A percentile compares a stretch with the other conserved stretches of the same genome.
Evolutionary conservation across 2,329 filamentous ascomycete genomes (phyloP).

Genomic region (Botrytis squamosa): DNA sequence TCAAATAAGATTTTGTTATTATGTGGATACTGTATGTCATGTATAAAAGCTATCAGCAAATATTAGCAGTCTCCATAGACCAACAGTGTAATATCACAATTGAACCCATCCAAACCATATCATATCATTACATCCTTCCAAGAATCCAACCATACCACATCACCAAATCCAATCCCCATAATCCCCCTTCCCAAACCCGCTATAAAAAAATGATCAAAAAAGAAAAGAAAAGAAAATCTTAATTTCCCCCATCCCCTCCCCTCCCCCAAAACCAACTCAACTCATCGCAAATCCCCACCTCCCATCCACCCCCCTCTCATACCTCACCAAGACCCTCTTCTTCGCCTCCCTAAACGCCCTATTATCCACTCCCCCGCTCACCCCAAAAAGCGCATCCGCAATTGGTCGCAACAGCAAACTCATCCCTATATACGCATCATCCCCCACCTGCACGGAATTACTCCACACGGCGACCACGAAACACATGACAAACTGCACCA

Average conservation of each 20-base stretch:
- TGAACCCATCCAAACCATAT: too few species aligned
- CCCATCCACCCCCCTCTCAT: conserved; percentile 31
- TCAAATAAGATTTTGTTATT: not conserved
- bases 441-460: conserved; percentile 35
- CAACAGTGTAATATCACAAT: not conserved
- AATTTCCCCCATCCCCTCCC: too few species aligned
- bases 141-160: not conserved
- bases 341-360: conserved; percentile 31
- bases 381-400: conserved; percentile 34
- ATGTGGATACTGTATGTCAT: not conserved
- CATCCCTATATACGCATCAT: conserved; percentile 33
- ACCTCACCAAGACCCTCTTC: conserved; percentile 30
- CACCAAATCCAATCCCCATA: too few species aligned
- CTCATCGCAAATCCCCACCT: conserved; percentile 30
- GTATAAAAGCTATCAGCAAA: not conserved
- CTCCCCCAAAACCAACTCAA: not conserved
- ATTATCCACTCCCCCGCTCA: conserved; percentile 30
- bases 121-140: not conserved
- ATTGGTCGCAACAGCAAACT: conserved; percentile 34
- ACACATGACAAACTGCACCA: conserved; percentile 32
- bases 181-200: not conserved
- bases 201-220: too few species aligned
- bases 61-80: too few species aligned
- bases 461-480: conserved; percentile 32
- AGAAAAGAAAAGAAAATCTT: too few species aligned